Evolutionary conservation across 441 rosid genomes (phyloP).

Genomic region (Brassica balearica): DNA sequence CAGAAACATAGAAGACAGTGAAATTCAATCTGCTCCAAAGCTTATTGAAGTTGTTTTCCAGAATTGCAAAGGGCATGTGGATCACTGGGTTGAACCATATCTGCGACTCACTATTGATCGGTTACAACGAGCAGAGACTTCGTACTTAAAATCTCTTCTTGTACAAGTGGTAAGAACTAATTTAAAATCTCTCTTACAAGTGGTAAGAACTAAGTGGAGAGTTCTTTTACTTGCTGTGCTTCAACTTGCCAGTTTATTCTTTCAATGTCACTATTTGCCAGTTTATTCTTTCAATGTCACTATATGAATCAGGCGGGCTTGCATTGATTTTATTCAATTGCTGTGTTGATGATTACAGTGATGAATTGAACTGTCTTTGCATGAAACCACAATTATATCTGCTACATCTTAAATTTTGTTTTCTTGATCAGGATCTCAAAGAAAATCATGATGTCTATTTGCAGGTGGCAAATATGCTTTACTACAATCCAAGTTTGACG

Average conservation of each 20-base stretch:
- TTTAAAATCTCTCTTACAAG: constrained; percentile 96
- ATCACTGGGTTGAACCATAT: constrained; percentile 97
- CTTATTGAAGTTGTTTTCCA: constrained; percentile 95
- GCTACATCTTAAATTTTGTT: neutral
- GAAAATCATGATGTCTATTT: constrained; percentile 3
- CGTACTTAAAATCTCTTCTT: constrained; percentile 91
- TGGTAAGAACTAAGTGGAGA: constrained; percentile 62
- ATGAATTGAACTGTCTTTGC: neutral
- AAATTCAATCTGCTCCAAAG: constrained; percentile 96
- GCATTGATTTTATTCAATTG: constrained; percentile 17
- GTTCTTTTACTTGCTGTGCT: constrained; percentile 22
- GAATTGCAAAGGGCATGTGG: constrained; percentile 97
- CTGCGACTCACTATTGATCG: constrained; percentile 82
- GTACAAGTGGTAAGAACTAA: constrained; percentile 87
- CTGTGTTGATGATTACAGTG: constrained; percentile 22
- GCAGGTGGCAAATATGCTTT: constrained; percentile 96
- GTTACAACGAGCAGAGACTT: constrained; percentile 73
- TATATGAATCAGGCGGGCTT: constrained; percentile 21
- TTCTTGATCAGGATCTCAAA: constrained; percentile 21
- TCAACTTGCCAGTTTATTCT: constrained; percentile 6
- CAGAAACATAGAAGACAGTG: constrained; percentile 84
- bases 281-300: constrained; percentile 4
- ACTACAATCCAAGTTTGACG: constrained; percentile 82
- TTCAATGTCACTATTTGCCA: constrained; percentile 9
- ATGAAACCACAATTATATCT: constrained; percentile 8